Evolutionary conservation across 2,329 filamentous ascomycete species (phyloP), one percentile per base, ranked within the genome.

Genomic region (Hypoxylon sp.): DNA sequence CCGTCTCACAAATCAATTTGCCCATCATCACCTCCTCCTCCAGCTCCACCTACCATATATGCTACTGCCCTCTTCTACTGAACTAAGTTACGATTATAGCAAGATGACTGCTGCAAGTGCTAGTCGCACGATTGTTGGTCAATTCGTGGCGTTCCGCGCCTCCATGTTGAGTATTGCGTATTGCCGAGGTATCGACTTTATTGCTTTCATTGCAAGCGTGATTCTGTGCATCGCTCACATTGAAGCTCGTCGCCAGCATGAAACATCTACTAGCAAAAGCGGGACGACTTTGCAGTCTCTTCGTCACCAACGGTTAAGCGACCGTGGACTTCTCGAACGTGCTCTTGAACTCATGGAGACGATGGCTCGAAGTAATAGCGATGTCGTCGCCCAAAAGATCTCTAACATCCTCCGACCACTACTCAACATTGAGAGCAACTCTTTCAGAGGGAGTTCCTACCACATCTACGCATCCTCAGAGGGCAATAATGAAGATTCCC

Each of bases 41-140:
- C 82, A 81, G 56, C 76, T 84, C 4, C 83, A 86, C 70, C 70
- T 85, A 2, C 84, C 84, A 1, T 83, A 82, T 63, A 77, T 86
- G 68, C 74, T 85, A 11, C 74, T 84, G 3, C 74, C 74, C 1
- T 65, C 77, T 5, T 73, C 76, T 2, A 57, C 63, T 4, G 75
- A 78, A 14, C 55, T 59, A 5, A 75, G 67, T 9, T 79, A 79
- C 51, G 78, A 80, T 13, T 81, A 81, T 71, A 82, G 77, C 74
- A 81, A 78, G 46, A 78, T 81, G 22, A 81, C 80, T 0, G 79
- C 80, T 33, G 72, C 83, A 1, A 81, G 76, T 22, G 81, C 82
- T 31, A 82, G 81, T 52, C 82, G 84, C 2, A 81, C 82, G 53
- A 74, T 84, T 17, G 68, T 86, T 2, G 66, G 75, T 0, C 78